These are phyloP conservation scores for Cryphonectria naterciae DNA, from an alignment of 2,329 filamentous ascomycete species.

Conservation along the genomic window DNA sequence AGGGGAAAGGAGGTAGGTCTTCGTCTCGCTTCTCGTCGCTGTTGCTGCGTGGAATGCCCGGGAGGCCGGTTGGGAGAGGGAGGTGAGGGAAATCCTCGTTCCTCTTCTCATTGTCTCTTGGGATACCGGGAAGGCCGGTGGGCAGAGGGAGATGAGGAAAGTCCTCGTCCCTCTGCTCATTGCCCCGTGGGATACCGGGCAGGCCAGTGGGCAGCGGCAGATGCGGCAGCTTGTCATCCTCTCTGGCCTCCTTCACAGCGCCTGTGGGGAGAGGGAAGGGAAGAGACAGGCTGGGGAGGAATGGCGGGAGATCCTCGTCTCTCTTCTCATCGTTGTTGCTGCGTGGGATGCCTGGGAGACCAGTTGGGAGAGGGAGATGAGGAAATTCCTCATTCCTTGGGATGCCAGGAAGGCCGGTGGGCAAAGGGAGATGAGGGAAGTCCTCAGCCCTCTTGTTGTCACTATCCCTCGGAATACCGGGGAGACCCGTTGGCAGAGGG, in stretches of 20 bases:
- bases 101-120: not conserved
- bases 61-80: not conserved
- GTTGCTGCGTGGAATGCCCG: not conserved
- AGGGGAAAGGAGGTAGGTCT: not conserved
- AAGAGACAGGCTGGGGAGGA: not conserved
- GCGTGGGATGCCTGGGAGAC: not conserved
- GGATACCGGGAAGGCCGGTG: not conserved
- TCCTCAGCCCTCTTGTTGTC: not conserved
- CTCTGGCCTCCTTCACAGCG: no score
- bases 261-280: not conserved
- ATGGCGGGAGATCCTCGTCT: not conserved
- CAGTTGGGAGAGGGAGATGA: not conserved
- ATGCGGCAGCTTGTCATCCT: not conserved
- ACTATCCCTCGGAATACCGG: no score
- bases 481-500: no score
- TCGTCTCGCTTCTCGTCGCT: not conserved
- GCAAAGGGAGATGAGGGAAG: not conserved
- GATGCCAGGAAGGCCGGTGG: not conserved
- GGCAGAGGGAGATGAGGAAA: not conserved
- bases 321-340: not conserved
- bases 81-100: not conserved
- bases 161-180: not conserved
- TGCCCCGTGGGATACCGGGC: not conserved
- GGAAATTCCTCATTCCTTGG: slow-evolving; percentile 1
- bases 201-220: slow-evolving; percentile 5